These are phyloP conservation scores for Groenewaldozyma tartarivorans DNA, from an alignment of 805 yeast genomes.

Conservation along the genomic window DNA sequence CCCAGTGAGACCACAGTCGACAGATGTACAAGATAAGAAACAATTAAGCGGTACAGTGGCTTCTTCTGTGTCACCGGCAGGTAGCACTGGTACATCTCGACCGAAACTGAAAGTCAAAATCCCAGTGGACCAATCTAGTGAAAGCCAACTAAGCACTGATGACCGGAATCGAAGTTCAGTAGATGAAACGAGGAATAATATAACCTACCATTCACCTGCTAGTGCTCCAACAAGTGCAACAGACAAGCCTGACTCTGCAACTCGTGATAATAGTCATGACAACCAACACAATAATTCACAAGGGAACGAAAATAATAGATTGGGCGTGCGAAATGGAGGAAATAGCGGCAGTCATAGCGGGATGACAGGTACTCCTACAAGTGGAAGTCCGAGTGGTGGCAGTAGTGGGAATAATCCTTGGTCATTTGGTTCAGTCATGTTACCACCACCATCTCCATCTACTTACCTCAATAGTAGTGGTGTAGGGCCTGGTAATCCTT, in stretches of 20 bases:
- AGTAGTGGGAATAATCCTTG: conserved; percentile 19
- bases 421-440: conserved; percentile 19
- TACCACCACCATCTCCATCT: conserved; percentile 30
- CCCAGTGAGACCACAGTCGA: conserved; percentile 4
- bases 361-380: neutral
- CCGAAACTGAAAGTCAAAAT: conserved; percentile 32
- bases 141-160: conserved; percentile 2
- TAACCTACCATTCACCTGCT: too few species aligned
- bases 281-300: neutral
- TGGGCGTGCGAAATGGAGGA: neutral
- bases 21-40: conserved; percentile 1
- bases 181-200: neutral
- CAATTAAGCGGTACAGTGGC: neutral
- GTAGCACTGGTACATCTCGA: conserved; percentile 11
- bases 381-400: conserved; percentile 9
- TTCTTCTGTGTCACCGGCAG: conserved; percentile 4
- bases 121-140: conserved; percentile 22
- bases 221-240: conserved; percentile 3
- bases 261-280: neutral
- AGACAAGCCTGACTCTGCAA: neutral
- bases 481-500: conserved; percentile 28
- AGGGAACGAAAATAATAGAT: neutral
- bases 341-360: neutral
- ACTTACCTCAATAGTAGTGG: conserved; percentile 19
- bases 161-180: conserved; percentile 1